Percentiles rank a stretch among this genome's conserved stretches.
Evolutionary conservation across 2,329 filamentous ascomycete genomes (phyloP).

Genomic region (Phaeophleospora eucalypticola): DNA sequence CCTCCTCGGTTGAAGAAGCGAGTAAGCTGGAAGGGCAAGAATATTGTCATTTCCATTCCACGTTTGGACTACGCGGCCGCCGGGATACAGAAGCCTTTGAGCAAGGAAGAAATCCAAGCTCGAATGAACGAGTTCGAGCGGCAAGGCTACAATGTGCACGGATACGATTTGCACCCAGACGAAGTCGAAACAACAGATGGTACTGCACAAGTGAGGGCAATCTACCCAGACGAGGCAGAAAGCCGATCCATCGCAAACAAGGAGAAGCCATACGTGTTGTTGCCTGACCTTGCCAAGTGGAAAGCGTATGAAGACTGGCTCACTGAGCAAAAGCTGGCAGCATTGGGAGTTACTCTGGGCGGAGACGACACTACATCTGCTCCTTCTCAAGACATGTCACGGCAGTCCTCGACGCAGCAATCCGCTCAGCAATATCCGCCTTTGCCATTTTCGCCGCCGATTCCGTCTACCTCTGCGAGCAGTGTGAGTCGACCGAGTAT

Average conservation of each 20-base stretch:
- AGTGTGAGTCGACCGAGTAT: constrained; percentile 45
- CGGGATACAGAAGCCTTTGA: constrained; percentile 42
- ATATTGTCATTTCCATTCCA: constrained; percentile 44
- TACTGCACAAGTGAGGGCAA: constrained; percentile 57
- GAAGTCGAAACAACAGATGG: constrained; percentile 25
- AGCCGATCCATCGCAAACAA: constrained; percentile 14
- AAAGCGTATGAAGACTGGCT: constrained; percentile 77
- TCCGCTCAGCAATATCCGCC: constrained; percentile 67
- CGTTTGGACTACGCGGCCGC: constrained; percentile 40
- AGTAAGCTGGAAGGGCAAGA: constrained; percentile 44
- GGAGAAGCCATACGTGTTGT: constrained; percentile 57
- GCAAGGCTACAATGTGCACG: constrained; percentile 63
- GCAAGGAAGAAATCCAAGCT: constrained; percentile 51
- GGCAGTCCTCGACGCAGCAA: constrained; percentile 47
- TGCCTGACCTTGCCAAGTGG: constrained; percentile 70
- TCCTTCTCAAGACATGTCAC: constrained; percentile 55
- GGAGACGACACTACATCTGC: constrained; percentile 60
- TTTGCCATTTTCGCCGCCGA: constrained; percentile 76
- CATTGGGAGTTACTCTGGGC: constrained; percentile 78
- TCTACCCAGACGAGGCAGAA: constrained; percentile 60
- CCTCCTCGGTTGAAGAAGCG: constrained; percentile 42
- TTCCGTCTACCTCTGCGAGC: constrained; percentile 72
- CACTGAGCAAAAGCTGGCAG: constrained; percentile 86
- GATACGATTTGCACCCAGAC: constrained; percentile 62
- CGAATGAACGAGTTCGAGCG: constrained; percentile 66